Evolutionary conservation across 2,329 filamentous ascomycete species (phyloP).

Genomic region (Cercospora zeae-maydis): DNA sequence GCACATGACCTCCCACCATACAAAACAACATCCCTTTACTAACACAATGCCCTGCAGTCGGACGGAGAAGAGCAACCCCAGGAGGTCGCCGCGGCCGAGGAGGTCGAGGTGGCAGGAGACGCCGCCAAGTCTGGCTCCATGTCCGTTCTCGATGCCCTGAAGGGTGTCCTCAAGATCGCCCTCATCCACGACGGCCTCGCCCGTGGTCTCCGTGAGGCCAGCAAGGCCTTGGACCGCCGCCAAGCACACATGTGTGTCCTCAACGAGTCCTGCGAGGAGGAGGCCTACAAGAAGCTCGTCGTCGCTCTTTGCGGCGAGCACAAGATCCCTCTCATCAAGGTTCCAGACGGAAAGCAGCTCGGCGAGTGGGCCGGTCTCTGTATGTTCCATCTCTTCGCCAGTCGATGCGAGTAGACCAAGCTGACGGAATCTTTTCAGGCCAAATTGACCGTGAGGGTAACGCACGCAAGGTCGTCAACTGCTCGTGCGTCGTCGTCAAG

Average conservation of each 20-base stretch:
- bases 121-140: conserved; percentile 75
- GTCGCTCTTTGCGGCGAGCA: conserved; percentile 98
- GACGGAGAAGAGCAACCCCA: conserved; percentile 98
- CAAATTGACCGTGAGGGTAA: conserved; percentile 99
- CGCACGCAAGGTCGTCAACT: conserved; percentile 99
- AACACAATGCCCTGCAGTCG: conserved; percentile 60
- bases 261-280: conserved; percentile 99
- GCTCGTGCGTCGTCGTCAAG: conserved; percentile 99
- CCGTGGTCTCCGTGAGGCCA: conserved; percentile 95
- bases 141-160: conserved; percentile 96
- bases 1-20: conserved; percentile 4
- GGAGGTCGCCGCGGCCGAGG: conserved; percentile 69
- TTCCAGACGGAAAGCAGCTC: conserved; percentile 98
- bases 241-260: conserved; percentile 99
- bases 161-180: conserved; percentile 96
- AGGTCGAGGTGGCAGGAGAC: conserved; percentile 95
- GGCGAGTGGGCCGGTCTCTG: conserved; percentile 99
- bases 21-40: conserved; percentile 10
- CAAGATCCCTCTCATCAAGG: conserved; percentile 99
- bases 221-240: conserved; percentile 96
- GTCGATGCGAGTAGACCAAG: neutral
- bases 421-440: conserved; percentile 53
- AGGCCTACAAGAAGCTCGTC: conserved; percentile 99
- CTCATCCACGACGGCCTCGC: conserved; percentile 99
- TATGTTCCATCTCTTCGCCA: conserved; percentile 56